phyloP scores from a whole-genome alignment of 257 asterid genomes.

The Orobanche coerulescens region DNA sequence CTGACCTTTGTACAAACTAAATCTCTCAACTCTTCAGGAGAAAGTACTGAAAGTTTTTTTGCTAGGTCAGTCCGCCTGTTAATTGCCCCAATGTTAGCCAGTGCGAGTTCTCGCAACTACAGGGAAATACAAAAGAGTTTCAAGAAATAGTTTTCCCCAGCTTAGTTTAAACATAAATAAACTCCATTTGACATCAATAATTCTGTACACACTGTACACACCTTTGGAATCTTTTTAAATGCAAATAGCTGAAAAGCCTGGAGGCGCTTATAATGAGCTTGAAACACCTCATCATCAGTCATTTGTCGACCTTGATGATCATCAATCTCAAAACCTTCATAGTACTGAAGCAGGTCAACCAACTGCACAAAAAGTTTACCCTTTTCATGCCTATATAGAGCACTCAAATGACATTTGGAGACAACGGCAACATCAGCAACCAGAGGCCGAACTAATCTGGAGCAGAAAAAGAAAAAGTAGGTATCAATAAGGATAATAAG shows the following conservation, averaged over 20 bases:
- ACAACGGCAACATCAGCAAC: conserved; percentile 96
- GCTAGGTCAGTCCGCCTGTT: conserved; percentile 82
- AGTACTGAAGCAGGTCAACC: conserved; percentile 94
- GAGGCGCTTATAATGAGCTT: conserved; percentile 79
- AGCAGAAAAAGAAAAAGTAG: conserved; percentile 18
- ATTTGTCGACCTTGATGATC: conserved; percentile 91
- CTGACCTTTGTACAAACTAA: conserved; percentile 84
- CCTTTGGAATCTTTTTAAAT: conserved; percentile 85
- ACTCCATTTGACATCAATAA: neutral
- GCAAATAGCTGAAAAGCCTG: conserved; percentile 93
- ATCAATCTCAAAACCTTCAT: conserved; percentile 92
- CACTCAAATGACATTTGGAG: conserved; percentile 92
- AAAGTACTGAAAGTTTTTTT: conserved; percentile 70
- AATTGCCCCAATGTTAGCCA: conserved; percentile 89
- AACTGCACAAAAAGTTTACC: conserved; percentile 89
- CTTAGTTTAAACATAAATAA: neutral
- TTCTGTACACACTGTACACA: conserved; percentile 20
- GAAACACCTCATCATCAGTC: conserved; percentile 97
- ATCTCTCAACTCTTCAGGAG: conserved; percentile 81
- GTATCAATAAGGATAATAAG: conserved; percentile 15
- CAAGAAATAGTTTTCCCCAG: conserved; percentile 2
- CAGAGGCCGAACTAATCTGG: conserved; percentile 82
- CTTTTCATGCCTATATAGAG: conserved; percentile 75
- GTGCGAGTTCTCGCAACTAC: conserved; percentile 85
- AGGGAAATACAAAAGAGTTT: conserved; percentile 12